These are phyloP conservation scores for Lojkania enalia DNA, from an alignment of 2,329 filamentous ascomycete species.

Conservation along the genomic window DNA sequence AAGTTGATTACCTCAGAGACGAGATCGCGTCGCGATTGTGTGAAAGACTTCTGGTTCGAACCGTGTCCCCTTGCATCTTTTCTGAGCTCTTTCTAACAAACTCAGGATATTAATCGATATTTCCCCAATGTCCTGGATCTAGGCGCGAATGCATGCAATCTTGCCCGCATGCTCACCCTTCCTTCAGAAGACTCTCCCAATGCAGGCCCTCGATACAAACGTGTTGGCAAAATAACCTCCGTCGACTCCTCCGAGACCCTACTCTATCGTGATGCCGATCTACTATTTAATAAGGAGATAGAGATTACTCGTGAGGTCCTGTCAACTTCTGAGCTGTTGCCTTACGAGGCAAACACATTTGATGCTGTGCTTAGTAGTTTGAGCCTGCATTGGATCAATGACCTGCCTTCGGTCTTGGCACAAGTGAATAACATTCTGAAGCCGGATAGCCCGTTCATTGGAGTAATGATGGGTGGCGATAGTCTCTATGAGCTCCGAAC, in stretches of 20 bases:
- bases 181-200: slow-evolving; percentile 62
- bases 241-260: slow-evolving; percentile 79
- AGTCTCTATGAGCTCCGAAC: slow-evolving; percentile 92
- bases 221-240: slow-evolving; percentile 75
- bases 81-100: slow-evolving; percentile 14
- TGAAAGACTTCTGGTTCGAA: slow-evolving; percentile 75
- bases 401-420: slow-evolving; percentile 80
- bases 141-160: slow-evolving; percentile 93
- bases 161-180: slow-evolving; percentile 75
- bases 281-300: slow-evolving; percentile 74
- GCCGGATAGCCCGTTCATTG: slow-evolving; percentile 88
- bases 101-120: slow-evolving; percentile 86
- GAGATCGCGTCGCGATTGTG: slow-evolving; percentile 84
- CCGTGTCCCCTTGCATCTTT: background rate
- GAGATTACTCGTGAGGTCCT: slow-evolving; percentile 75
- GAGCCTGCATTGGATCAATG: slow-evolving; percentile 96
- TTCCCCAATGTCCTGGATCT: slow-evolving; percentile 87
- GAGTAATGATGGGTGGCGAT: slow-evolving; percentile 95
- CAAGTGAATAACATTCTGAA: slow-evolving; percentile 88
- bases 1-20: slow-evolving; percentile 90
- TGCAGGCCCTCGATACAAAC: slow-evolving; percentile 68
- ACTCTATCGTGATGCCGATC: slow-evolving; percentile 76
- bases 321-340: slow-evolving; percentile 72
- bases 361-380: slow-evolving; percentile 89
- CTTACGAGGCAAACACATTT: slow-evolving; percentile 76